Percentiles rank a stretch among this genome's conserved stretches.
phyloP scores from a whole-genome alignment of 805 yeast species.

The Saccharomycopsis synnaedendra region DNA sequence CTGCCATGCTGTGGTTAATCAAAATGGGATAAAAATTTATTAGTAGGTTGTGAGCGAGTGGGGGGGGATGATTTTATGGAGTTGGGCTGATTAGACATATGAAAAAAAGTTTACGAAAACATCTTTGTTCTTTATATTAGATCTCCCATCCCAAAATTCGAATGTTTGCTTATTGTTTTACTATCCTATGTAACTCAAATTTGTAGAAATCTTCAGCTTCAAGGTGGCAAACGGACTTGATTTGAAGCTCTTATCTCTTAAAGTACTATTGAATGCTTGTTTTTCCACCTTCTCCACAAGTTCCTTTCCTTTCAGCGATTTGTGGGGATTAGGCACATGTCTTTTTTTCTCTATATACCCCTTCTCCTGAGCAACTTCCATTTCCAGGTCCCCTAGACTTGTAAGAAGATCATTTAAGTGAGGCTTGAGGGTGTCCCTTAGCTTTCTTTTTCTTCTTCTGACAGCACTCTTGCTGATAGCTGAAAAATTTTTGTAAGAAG shows the following conservation, averaged over 20 bases:
- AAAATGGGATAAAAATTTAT: no score
- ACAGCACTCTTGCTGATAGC: constrained; percentile 56
- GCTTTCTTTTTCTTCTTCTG: constrained; percentile 52
- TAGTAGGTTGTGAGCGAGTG: no score
- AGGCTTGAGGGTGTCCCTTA: constrained; percentile 54
- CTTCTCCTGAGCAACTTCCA: constrained; percentile 9
- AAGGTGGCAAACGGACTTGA: constrained; percentile 52
- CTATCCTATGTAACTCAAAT: constrained; percentile 1
- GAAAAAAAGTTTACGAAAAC: no score
- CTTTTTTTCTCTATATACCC: constrained; percentile 17
- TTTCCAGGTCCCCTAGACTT: constrained; percentile 31
- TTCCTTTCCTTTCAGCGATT: constrained; percentile 36
- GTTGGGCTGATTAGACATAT: no score
- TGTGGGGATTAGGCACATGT: constrained; percentile 44
- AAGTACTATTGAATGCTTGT: constrained; percentile 43
- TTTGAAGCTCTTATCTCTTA: constrained; percentile 44
- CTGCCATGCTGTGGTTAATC: constrained; percentile 4
- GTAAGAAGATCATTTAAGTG: constrained; percentile 52
- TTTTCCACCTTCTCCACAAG: constrained; percentile 47
- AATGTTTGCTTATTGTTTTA: no score
- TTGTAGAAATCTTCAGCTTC: constrained; percentile 26
- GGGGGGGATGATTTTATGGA: no score
- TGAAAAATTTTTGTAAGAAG: constrained; percentile 22
- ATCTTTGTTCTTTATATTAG: no score
- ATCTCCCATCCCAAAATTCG: no score